Base-by-base conservation (phyloP, 1,284 basidiomycete genomes). In the Malassezia sympodialis region DNA sequence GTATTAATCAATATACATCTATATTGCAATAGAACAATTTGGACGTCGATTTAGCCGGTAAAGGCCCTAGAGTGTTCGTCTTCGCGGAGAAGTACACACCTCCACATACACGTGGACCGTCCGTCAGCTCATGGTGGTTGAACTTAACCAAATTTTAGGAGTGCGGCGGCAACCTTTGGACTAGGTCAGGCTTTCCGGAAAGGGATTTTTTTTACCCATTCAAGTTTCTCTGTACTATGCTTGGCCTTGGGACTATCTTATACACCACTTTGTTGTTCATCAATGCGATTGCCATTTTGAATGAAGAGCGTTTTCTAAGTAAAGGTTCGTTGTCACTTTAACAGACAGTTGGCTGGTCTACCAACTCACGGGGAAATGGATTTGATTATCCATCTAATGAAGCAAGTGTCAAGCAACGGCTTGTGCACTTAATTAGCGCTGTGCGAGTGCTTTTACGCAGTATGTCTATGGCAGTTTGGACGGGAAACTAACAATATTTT, bases 371-470 rank as follows among this genome's bases (percentile, higher is more conserved):
- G 2, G 63, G 63, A 23, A 59, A 67, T 46, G 63, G 63, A 3
- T 63, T 65, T 23, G 54, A 55, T 35, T 56, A 52, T 42, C 31
- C 54, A 23, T 52, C 26, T 24, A 50, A 51, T 27, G 63, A 70
- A 8, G 55, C 65, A 2, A 81, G 85, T 35, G 79, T 96, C 62
- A 96, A 96, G 78, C 82, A 82, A 53, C 83, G 88, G 68, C 76
- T 94, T 46, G 84, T 96, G 73, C 88, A 90, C 76, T 81, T 96
- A 65, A 96, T 96, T 62, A 82, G 85, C 63, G 91, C 91, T 26
- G 90, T 96, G 55, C 80, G 91, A 76, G 96, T 90, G 51, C 79
- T 96, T 60, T 86, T 96, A 85, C 83, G 93, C 76, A 89, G 91
- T 96, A 75, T 76, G 83, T 80, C 23, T 47, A 17, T 6, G 11